phyloP scores from a whole-genome alignment of 208 protist genomes.

The Paratrypanosoma confusum region DNA sequence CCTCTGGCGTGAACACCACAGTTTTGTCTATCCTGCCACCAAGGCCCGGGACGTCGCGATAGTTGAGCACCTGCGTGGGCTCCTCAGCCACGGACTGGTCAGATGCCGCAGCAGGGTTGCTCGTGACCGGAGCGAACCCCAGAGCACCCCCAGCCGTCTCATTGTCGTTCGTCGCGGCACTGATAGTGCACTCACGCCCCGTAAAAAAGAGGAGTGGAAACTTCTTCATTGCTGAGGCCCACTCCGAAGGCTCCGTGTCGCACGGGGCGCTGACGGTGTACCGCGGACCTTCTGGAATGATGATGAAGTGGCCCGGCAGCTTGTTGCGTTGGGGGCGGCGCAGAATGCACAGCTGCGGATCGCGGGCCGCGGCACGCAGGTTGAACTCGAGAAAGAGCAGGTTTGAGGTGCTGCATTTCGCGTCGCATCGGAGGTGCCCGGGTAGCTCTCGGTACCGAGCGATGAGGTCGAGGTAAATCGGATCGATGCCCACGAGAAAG shows the following conservation, averaged over 20 bases:
- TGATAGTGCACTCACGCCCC: constrained; percentile 2
- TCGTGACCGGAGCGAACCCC: too few species aligned
- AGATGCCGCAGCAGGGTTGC: too few species aligned
- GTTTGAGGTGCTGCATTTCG: constrained; percentile 18
- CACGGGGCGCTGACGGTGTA: too few species aligned
- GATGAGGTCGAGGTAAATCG: constrained; percentile 18
- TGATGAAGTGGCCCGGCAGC: neutral
- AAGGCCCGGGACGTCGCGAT: too few species aligned
- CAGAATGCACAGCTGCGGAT: constrained; percentile 10
- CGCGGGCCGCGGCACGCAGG: constrained; percentile 25
- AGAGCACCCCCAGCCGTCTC: neutral
- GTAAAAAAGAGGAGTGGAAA: constrained; percentile 13
- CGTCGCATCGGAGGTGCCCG: constrained; percentile 23
- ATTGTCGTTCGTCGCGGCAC: neutral
- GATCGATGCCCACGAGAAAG: constrained; percentile 18
- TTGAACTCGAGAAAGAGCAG: constrained; percentile 30
- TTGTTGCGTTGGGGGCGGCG: neutral
- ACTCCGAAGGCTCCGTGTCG: too few species aligned
- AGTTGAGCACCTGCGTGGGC: too few species aligned
- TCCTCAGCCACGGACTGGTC: too few species aligned
- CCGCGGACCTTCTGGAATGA: constrained; percentile 5
- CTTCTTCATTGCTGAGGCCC: too few species aligned
- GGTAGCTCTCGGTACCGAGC: constrained; percentile 16
- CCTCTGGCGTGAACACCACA: too few species aligned
- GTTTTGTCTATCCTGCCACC: too few species aligned